Base-by-base conservation (phyloP, 768 basidiomycete species). In the Amylocystis lapponica region DNA sequence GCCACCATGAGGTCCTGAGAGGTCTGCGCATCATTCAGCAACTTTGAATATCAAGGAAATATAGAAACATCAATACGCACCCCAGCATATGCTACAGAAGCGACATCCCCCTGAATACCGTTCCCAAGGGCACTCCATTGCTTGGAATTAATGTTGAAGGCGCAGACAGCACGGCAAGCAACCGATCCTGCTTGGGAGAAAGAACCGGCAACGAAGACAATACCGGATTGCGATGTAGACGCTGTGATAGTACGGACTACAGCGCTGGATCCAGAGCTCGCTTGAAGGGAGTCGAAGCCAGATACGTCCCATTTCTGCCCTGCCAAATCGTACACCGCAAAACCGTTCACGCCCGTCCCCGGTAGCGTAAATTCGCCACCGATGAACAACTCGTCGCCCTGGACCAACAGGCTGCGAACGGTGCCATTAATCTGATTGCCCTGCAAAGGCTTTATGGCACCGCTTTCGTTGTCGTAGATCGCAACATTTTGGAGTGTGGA, bases 191-290 rank as follows among this genome's bases (percentile, higher is more conserved):
- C 91, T 31, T 80, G 75, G 0, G 78, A 63, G 50, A 99, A 97
- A 2, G 84, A 79, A n/a, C 95, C 95, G 2, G 86, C 92, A 10
- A 96, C 84, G 36, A 96, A 69, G 41, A 97, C 59, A 2, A 70
- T 71, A 36, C 79, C 74, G 20, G 75, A 54, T 53, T 81, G 75
- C 11, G 81, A 73, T 1, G 74, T 57, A 0, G 89, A 76, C 42
- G 71, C 67, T 2, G 77, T 75, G 50, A 97, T 74, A 1, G 83
- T 83, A 32, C 86, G 78, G 45, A 94, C 83, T 33, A 80, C 68
- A 17, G 84, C 82, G 5, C 64, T 49, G 0, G 73, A 64, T 3
- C 79, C 79, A 12, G 78, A 58, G 17, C 58, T 59, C 10, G 74
- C 70, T 64, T 80, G 76, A 12, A 95, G 66, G 1, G 82, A 59